Evolutionary conservation across 2,329 filamentous ascomycete species (phyloP), one percentile per base, ranked within the genome.

Genomic region (Fusarium longipes): DNA sequence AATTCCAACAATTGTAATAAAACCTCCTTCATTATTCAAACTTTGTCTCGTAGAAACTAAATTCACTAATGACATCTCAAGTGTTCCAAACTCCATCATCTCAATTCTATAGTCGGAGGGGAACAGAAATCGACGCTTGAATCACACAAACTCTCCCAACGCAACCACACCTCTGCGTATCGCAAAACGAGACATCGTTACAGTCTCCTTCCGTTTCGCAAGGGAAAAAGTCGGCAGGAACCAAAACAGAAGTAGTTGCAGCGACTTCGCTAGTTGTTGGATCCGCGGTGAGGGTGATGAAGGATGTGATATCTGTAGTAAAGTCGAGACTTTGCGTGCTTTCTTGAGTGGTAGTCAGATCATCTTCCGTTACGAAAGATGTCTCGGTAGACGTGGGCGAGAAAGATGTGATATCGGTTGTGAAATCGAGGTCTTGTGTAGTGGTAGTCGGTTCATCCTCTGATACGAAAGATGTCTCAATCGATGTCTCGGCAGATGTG

Each of bases 241-340:
- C 50, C 3, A 6, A 6, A 29, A n/a, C 30, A 15, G 50, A 47
- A 12, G 40, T 20, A 11, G 40, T 54, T 33, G 8, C 10, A 22
- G 39, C 22, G 4, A n/a, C 3, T 18, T 45, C 50, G 15, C 36
- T 45, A 8, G 38, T 45, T 12, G 49, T 44, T 10, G 49, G 17
- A 6, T 52, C 49, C 1, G 49, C 38, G 3, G 50, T 29, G 5
- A 54, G 24, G 1, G 30, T 54, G 40, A 54, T 54, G 11, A 36
- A 54, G n/a, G 50, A 35, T 6, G 50, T 54, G n/a, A 54, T 47
- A 2, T 47, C 50, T 24, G 40, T 47, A 3, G 50, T 47, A 12
- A 54, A 54, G 8, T 54, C 40, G 24, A 27, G 5, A n/a, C 14
- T 5, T 29, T 45, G 22, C 8, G 50, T 47, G 18, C 14, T 47